Evolutionary conservation across 1,284 basidiomycete genomes (phyloP).

Genomic region (Volvariella volvacea): DNA sequence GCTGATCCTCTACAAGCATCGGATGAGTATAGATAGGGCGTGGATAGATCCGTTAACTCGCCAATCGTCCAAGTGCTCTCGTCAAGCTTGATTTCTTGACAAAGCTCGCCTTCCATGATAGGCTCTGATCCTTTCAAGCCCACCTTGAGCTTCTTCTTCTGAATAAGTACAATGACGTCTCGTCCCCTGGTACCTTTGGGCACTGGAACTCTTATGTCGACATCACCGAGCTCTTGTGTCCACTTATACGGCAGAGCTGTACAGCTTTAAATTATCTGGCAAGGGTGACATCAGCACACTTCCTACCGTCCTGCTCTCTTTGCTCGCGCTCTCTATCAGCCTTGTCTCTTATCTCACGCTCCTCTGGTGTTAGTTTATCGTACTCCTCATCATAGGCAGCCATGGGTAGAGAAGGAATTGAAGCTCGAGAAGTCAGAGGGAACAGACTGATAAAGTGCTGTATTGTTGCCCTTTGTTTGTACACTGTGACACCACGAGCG

Average conservation of each 20-base stretch:
- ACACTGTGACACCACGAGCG: conserved; percentile 2
- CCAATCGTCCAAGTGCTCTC: conserved; percentile 97
- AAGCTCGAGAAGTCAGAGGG: conserved; percentile 6
- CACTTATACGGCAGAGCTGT: conserved; percentile 88
- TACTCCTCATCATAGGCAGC: conserved; percentile 48
- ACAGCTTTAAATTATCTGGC: conserved; percentile 9
- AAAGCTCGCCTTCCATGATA: conserved; percentile 87
- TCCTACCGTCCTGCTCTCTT: conserved; percentile 80
- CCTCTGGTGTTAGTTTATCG: conserved; percentile 74
- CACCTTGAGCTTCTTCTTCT: conserved; percentile 79
- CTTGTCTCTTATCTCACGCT: conserved; percentile 69
- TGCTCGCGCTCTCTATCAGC: conserved; percentile 64
- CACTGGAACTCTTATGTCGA: conserved; percentile 80
- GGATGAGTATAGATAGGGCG: neutral
- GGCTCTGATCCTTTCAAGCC: conserved; percentile 82
- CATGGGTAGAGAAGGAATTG: conserved; percentile 17
- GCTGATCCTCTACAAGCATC: conserved; percentile 22
- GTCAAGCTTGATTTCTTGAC: conserved; percentile 90
- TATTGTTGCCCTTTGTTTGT: conserved; percentile 18
- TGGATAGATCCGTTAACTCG: conserved; percentile 28
- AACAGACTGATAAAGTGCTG: too few relatives aligned
- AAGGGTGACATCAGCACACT: conserved; percentile 14
- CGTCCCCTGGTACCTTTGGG: conserved; percentile 81
- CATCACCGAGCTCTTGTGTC: conserved; percentile 86
- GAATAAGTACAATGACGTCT: conserved; percentile 72